phyloP scores from a whole-genome alignment of 2,329 filamentous ascomycete species.

The Cryphonectria nitschkei region DNA sequence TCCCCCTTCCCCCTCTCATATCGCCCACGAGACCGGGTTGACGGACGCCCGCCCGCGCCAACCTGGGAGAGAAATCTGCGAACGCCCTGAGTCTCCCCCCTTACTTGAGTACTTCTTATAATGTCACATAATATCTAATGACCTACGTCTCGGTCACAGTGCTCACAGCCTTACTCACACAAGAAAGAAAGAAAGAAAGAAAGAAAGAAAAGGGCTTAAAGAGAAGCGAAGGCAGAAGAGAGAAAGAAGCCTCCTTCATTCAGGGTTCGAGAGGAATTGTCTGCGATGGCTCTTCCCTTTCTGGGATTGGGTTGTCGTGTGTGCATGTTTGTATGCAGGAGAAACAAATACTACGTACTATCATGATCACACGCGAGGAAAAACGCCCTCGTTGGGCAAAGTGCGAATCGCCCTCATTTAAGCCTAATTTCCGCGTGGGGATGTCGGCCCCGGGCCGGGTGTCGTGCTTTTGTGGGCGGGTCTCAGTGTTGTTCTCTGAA shows the following conservation, averaged over 20 bases:
- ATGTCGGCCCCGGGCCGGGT: slow-evolving; percentile 9
- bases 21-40: slow-evolving; percentile 1
- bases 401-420: slow-evolving; percentile 23
- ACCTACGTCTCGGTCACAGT: neutral
- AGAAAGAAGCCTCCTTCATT: neutral
- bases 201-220: neutral
- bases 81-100: neutral
- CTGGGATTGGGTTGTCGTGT: neutral
- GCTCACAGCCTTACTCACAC: neutral
- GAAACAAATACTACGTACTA: neutral
- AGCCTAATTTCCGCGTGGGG: slow-evolving; percentile 28
- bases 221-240: neutral
- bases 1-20: neutral
- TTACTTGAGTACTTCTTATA: neutral
- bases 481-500: neutral
- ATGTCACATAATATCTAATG: neutral
- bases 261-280: too few species aligned
- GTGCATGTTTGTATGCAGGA: neutral
- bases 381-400: neutral
- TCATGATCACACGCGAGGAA: neutral
- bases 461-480: slow-evolving; percentile 4
- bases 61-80: neutral
- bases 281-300: neutral
- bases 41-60: neutral
- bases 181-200: neutral